These are phyloP conservation scores for Alopecurus myosuroides DNA, from an alignment of 176 grass and related monocot species.

Conservation along the genomic window DNA sequence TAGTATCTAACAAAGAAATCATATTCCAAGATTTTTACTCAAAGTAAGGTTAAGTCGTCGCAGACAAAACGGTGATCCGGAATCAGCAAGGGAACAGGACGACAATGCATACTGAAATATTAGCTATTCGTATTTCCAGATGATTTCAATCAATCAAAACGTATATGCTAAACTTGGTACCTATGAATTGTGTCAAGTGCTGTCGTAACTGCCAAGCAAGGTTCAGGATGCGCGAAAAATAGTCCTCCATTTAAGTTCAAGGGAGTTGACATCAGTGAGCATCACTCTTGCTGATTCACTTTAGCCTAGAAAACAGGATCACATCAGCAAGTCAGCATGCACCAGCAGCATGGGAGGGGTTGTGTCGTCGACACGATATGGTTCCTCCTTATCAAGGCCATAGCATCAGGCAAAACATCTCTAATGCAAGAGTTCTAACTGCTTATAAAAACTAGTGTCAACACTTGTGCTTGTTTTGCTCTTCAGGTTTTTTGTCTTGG, in stretches of 20 bases:
- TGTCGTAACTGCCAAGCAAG: slow-evolving; percentile 58
- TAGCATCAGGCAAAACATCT: background rate
- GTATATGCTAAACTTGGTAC: slow-evolving; percentile 33
- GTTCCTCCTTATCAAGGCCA: background rate
- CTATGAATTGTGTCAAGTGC: slow-evolving; percentile 55
- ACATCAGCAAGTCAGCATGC: slow-evolving; percentile 8
- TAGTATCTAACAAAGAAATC: background rate
- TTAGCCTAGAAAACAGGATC: slow-evolving; percentile 23
- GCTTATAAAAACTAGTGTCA: background rate
- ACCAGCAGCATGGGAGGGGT: background rate
- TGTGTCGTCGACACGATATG: background rate
- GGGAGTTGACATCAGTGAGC: background rate
- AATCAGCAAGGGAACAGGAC: background rate
- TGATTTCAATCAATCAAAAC: background rate
- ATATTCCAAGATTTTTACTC: background rate
- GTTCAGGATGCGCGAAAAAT: slow-evolving; percentile 40
- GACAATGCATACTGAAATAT: background rate
- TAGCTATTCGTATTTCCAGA: background rate
- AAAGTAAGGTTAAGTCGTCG: background rate
- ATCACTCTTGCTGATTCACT: slow-evolving; percentile 17
- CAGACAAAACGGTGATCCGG: background rate
- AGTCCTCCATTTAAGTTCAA: slow-evolving; percentile 64
- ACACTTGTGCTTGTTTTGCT: background rate
- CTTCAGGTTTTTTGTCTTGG: background rate
- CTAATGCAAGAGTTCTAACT: background rate